Evolutionary conservation across 2,329 filamentous ascomycete genomes (phyloP).

Genomic region (Phaeosphaeria sp.): DNA sequence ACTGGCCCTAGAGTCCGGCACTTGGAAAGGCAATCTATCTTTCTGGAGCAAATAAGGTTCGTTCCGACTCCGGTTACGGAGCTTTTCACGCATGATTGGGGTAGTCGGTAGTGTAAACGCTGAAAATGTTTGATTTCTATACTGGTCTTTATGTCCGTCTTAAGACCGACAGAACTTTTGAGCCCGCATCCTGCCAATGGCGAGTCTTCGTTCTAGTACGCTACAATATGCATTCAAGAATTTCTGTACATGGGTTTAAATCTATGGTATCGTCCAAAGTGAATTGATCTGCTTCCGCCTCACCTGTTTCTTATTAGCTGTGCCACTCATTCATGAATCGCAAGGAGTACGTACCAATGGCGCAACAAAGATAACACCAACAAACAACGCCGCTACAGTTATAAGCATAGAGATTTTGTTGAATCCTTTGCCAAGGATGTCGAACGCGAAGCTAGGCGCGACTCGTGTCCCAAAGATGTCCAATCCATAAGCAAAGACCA

Average conservation of each 20-base stretch:
- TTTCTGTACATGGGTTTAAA: not conserved
- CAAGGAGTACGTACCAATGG: slow-evolving; percentile 71
- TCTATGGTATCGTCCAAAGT: slow-evolving; percentile 60
- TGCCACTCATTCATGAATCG: not conserved
- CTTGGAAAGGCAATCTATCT: not conserved
- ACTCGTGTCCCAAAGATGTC: slow-evolving; percentile 89
- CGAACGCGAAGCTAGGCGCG: slow-evolving; percentile 88
- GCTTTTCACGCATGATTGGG: not conserved
- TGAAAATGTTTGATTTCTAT: not conserved
- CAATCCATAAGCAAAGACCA: slow-evolving; percentile 86
- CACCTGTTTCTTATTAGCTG: slow-evolving; percentile 47
- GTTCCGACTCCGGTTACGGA: not conserved
- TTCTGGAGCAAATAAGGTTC: not conserved
- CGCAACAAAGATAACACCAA: slow-evolving; percentile 77
- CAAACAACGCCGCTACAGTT: slow-evolving; percentile 81
- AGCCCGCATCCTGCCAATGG: no score
- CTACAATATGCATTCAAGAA: not conserved
- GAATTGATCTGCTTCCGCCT: slow-evolving; percentile 72
- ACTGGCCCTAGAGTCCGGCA: not conserved
- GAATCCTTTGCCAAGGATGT: slow-evolving; percentile 91
- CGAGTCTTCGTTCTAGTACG: not conserved
- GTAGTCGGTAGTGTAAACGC: no score
- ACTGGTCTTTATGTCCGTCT: not conserved
- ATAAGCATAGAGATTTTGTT: slow-evolving; percentile 85
- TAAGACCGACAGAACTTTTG: no score